These are phyloP conservation scores for Syzygium malaccense DNA, from an alignment of 441 rosid genomes.

Conservation along the genomic window DNA sequence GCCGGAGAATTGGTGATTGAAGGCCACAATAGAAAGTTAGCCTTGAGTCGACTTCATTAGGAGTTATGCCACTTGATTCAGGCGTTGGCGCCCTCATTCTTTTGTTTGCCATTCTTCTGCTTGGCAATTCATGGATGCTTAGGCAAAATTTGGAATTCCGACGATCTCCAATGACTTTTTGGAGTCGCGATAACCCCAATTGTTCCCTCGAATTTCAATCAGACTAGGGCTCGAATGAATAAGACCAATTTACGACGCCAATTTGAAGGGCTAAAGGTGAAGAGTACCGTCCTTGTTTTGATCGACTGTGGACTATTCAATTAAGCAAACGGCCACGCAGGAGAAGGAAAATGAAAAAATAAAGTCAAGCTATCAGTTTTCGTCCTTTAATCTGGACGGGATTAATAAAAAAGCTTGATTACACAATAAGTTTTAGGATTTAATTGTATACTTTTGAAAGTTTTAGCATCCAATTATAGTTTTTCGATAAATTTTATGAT, in stretches of 20 bases:
- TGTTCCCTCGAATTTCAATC: neutral
- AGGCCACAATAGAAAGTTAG: neutral
- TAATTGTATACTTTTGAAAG: neutral
- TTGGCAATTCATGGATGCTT: neutral
- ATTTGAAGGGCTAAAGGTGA: neutral
- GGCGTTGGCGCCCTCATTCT: neutral
- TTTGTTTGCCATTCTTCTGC: neutral
- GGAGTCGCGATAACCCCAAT: neutral
- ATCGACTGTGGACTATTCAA: neutral
- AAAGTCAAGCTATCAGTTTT: neutral
- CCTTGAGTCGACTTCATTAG: neutral
- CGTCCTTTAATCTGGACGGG: fast-evolving
- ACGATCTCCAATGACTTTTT: neutral
- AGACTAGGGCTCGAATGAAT: fast-evolving
- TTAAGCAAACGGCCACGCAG: neutral
- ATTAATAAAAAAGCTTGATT: neutral
- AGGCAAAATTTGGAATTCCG: neutral
- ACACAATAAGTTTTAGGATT: neutral
- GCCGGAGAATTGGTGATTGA: neutral
- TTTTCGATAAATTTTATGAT: neutral
- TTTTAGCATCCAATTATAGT: neutral
- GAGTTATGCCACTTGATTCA: neutral
- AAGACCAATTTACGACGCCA: neutral
- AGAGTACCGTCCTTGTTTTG: neutral
- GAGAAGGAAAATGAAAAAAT: neutral